Percentiles rank a stretch among this genome's conserved stretches.
Evolutionary conservation across 345 rosid species (phyloP).

Genomic region (Isatis tinctoria): DNA sequence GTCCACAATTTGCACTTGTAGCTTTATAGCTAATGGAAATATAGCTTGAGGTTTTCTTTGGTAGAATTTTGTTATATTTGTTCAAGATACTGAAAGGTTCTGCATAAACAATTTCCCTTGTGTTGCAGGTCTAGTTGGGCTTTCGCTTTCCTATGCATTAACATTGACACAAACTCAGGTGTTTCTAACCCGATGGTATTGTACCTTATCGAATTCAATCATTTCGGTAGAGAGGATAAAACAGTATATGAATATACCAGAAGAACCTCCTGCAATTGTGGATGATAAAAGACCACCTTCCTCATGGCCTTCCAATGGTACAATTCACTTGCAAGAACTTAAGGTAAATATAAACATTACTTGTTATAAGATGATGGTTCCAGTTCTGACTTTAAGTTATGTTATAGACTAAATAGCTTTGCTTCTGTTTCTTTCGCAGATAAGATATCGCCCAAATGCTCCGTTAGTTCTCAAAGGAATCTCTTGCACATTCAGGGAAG

Average conservation of each 20-base stretch:
- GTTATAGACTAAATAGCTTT: background rate
- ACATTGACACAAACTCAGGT: constrained; percentile 53
- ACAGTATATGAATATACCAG: constrained; percentile 60
- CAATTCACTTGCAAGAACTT: constrained; percentile 62
- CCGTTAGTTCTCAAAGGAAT: constrained; percentile 73
- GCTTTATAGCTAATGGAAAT: background rate
- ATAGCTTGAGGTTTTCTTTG: background rate
- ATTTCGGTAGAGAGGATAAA: constrained; percentile 72
- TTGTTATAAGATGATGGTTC: background rate
- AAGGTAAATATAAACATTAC: constrained; percentile 36
- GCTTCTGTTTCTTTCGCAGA: constrained; percentile 29
- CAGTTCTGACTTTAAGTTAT: background rate
- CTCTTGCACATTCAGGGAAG: constrained; percentile 66
- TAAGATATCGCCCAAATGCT: constrained; percentile 65
- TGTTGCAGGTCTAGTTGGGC: constrained; percentile 60
- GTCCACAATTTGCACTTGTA: background rate
- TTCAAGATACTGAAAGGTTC: background rate
- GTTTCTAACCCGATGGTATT: constrained; percentile 53
- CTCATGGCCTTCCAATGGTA: constrained; percentile 67
- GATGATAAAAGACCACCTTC: constrained; percentile 55
- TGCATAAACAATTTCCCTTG: background rate
- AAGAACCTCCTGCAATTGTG: constrained; percentile 61
- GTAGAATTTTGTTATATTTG: background rate
- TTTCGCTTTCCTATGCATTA: constrained; percentile 74
- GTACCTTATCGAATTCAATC: constrained; percentile 58